phyloP scores from a whole-genome alignment of 2,329 filamentous ascomycete species.

The Zymoseptoria brevis region DNA sequence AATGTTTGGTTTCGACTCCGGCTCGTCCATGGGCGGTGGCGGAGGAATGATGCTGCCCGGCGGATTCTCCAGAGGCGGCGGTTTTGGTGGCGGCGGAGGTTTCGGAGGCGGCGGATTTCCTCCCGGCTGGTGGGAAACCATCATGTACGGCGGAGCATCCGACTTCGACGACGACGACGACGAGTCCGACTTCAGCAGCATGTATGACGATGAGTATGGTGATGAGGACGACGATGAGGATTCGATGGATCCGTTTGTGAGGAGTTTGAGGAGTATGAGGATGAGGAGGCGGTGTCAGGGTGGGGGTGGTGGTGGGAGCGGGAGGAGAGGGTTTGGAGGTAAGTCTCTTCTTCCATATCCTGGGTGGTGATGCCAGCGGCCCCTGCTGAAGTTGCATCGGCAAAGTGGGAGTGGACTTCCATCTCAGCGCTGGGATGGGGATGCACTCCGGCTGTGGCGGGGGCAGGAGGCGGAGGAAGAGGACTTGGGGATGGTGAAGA shows the following conservation, averaged over 20 bases:
- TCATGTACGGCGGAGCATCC: neutral
- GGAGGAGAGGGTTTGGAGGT: neutral
- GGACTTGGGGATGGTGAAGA: neutral
- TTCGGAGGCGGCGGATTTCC: too few relatives aligned
- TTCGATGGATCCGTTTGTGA: neutral
- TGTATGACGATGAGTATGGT: neutral
- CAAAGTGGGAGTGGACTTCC: neutral
- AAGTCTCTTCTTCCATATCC: neutral
- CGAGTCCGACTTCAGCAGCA: neutral
- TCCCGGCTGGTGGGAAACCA: neutral
- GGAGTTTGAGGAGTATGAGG: neutral
- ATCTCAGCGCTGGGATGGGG: neutral
- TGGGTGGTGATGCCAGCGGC: neutral
- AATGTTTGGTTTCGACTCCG: neutral
- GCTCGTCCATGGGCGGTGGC: too few relatives aligned
- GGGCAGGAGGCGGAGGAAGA: neutral
- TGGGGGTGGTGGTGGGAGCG: too few relatives aligned
- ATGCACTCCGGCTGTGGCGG: neutral
- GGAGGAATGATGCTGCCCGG: neutral
- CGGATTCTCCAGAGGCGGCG: too few relatives aligned
- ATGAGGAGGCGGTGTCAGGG: neutral
- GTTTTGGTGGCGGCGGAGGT: too few relatives aligned
- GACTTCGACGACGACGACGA: neutral
- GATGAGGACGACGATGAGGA: neutral
- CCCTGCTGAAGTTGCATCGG: neutral